Percentiles rank a stretch among this genome's conserved stretches.
phyloP scores from a whole-genome alignment of 176 grass and related monocot genomes.

The Puccinellia tenuiflora region DNA sequence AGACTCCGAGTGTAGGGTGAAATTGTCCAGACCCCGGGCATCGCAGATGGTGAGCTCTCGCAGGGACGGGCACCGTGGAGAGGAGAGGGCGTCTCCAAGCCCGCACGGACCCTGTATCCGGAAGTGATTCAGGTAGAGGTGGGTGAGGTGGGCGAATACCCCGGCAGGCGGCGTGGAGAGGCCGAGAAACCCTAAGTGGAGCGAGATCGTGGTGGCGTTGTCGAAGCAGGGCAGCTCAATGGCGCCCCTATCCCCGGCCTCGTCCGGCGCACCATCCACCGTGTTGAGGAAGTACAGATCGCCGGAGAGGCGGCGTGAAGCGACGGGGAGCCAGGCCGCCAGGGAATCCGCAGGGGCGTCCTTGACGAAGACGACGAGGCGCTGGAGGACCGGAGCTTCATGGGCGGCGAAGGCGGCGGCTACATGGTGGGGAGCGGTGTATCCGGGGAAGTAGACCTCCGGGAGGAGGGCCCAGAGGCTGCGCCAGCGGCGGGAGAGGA shows the following conservation, averaged over 20 bases:
- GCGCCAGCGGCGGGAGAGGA: constrained; percentile 30
- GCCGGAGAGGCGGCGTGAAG: constrained; percentile 11
- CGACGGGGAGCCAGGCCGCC: constrained; percentile 7
- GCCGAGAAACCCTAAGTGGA: background rate
- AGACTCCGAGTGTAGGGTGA: constrained; percentile 1
- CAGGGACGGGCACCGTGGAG: background rate
- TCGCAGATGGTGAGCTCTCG: background rate
- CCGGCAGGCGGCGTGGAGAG: constrained; percentile 4
- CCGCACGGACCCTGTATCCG: background rate
- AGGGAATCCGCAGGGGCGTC: background rate
- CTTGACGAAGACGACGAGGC: background rate
- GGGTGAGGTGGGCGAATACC: constrained; percentile 4
- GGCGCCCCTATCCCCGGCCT: background rate
- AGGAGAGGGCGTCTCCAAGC: background rate
- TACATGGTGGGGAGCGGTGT: background rate
- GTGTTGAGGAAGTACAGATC: background rate
- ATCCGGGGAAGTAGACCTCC: background rate
- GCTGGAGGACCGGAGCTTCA: background rate
- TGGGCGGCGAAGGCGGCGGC: background rate
- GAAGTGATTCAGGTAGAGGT: background rate
- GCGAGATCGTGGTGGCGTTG: background rate
- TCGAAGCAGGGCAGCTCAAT: constrained; percentile 27
- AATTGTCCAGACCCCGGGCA: background rate
- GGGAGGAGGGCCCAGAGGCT: constrained; percentile 4
- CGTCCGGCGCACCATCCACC: background rate